A percentile compares a stretch with the other conserved stretches of the same genome.
These are phyloP conservation scores for Ambrosiella xylebori DNA, from an alignment of 2,329 filamentous ascomycete species.

Conservation along the genomic window DNA sequence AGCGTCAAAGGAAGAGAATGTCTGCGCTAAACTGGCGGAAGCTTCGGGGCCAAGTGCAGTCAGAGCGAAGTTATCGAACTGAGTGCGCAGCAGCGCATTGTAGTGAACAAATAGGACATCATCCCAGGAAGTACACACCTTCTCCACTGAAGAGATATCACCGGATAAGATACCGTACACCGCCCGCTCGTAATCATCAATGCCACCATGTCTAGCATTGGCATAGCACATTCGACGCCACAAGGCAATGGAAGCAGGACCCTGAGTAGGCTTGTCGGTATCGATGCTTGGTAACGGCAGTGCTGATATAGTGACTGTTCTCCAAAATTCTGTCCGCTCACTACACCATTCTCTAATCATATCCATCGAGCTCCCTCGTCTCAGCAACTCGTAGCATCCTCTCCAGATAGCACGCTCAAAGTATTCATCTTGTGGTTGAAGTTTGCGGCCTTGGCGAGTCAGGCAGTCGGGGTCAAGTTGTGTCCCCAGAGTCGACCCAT, in stretches of 20 bases:
- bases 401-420: conserved; percentile 87
- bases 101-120: conserved; percentile 77
- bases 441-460: conserved; percentile 56
- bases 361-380: conserved; percentile 58
- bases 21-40: conserved; percentile 35
- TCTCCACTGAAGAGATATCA: conserved; percentile 60
- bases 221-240: conserved; percentile 68
- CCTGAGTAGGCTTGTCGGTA: conserved; percentile 23
- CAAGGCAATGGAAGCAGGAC: conserved; percentile 32
- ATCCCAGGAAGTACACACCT: conserved; percentile 64
- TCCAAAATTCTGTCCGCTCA: conserved; percentile 75
- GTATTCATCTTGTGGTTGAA: conserved; percentile 71
- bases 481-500: conserved; percentile 54
- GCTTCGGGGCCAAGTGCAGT: conserved; percentile 35
- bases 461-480: conserved; percentile 84
- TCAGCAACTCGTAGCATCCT: conserved; percentile 82
- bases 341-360: conserved; percentile 74
- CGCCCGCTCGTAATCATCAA: conserved; percentile 66
- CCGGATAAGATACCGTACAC: conserved; percentile 85
- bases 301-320: conserved; percentile 65
- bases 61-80: conserved; percentile 58
- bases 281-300: conserved; percentile 40
- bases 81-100: conserved; percentile 64
- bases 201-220: conserved; percentile 49
- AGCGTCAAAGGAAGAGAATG: conserved; percentile 47